Evolutionary conservation across 1,284 basidiomycete genomes (phyloP), one percentile per base, ranked within the genome.

Genomic region (Marasmius fiardii): DNA sequence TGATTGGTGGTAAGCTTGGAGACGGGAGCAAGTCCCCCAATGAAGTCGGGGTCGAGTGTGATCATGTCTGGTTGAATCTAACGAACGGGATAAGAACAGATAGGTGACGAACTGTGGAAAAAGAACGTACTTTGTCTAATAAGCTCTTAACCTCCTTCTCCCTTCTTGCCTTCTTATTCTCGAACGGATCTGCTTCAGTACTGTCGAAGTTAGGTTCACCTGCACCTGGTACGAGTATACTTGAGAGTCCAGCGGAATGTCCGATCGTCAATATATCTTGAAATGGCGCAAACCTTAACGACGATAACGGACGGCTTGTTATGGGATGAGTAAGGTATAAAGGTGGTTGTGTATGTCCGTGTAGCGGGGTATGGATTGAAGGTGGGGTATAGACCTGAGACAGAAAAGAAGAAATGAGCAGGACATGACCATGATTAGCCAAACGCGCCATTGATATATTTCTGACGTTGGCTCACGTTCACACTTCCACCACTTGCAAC

Each of bases 201-300:
- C 90, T 92, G 71, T 99, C 96, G 68, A 95, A 98, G 77, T 97
- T 95, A 44, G 95, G 86, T 70, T 99, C 95, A 41, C 96, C 96
- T 3, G 88, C 76, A 14, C 96, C 96, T 0, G 96, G 96, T 0
- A 99, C 88, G 53, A 99, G 77, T 45, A 98, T 79, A 48, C 83
- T 90, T 1, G 91, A 92, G 24, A 98, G 78, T 0, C 96, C 96
- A 0, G 76, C 74, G 62, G 77, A 64, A 65, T 91, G 89, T 0
- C 87, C 73, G 24, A 98, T 80, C 0, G 89, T 92, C 24, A 99
- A 82, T 12, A 95, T 75, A 73, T 99, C 96, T 68, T 95, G 92
- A 76, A 92, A 98, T 4, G 96, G 95, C 62, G 90, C 90, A 72
- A 98, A 96, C 41, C 85, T 75, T 34, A 90, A 71, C 24, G 85